Evolutionary conservation across 1,284 basidiomycete species (phyloP), one percentile per base, ranked within the genome.

Genomic region (Cutaneotrichosporon dermatis): DNA sequence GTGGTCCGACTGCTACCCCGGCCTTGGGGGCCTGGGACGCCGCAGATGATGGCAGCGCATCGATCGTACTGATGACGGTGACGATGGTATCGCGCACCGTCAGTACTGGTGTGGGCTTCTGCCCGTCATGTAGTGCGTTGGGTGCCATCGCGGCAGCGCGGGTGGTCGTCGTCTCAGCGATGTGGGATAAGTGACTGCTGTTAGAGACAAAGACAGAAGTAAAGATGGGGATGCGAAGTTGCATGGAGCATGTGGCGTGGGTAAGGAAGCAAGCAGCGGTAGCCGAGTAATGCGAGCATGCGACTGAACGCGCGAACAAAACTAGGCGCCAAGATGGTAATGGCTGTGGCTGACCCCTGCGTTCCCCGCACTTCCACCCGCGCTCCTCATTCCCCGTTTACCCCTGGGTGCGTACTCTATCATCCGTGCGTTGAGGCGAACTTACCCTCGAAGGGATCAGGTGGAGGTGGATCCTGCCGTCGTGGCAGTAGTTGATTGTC

Each of bases 1-100:
- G 66, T 6, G 69, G 62, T 1, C 63, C 69, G 39, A 64, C 25
- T 16, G 42, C 43, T 2, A 34, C 25, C 2, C 41, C 39, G 16
- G 33, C 10, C 42, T 57, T 51, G 6, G 13, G 10, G 11, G 7
- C 7, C 16, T 33, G 8, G 44, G 44, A 16, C 8, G 44, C 25
- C 12, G 10, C 16, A 11, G 44, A 25, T 16, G 44, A 11, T 9
- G 44, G 10, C 16, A 25, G 16, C 7, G 16, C 9, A 25, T 25
- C 25, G 46, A 58, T 48, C 6, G 55, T 62, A 45, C 43, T 55
- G 25, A 61, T 25, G 39, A 61, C 58, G 6, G 61, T 63, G 39
- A 65, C 61, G 42, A 64, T 49, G 12, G 11, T 9, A 44, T 59
- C 61, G 11, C 59, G 42, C 46, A 36, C 39, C 33, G 5, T 54